Base-by-base conservation (phyloP, 2,329 filamentous ascomycete genomes). In the Nothopassalora personata region DNA sequence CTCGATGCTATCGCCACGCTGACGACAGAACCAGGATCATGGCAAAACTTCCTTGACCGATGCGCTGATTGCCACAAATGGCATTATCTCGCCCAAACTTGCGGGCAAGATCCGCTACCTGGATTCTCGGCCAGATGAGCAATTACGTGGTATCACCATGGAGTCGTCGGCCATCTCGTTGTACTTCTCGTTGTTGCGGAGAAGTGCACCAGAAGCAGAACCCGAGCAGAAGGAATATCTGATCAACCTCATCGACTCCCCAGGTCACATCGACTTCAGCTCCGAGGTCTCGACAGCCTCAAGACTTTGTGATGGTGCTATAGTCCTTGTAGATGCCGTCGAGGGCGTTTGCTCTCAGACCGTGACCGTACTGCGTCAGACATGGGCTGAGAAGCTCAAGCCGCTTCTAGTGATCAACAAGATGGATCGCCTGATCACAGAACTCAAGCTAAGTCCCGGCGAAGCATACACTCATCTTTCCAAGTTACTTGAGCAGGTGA, bases 271-370 rank as follows among this genome's bases (percentile, higher is more conserved):
- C 64, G 94, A 99, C 75, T 99, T 99, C 74, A 97, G 92, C 77
- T 96, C 91, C 65, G 94, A 99, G 73, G 94, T 99, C 0, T 97
- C 92, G 0, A 97, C 93, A 1, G 94, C 94, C 1, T 97, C 93
- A 9, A 83, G 94, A 56, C 79, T 99, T 18, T 97, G 94, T 68
- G 94, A 99, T 73, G 94, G 94, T 39, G 94, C 94, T 6, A 85
- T 97, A 9, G 90, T 99, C 10, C 79, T 99, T 31, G 92, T 99
- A 19, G 94, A 99, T 74, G 94, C 93, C 4, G 94, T 99, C 0
- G 94, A 99, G 74, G 94, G 94, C 53, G 94, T 99, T 3, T 99
- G 94, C 80, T 97, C 92, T 76, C 94, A 99, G 77, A 99, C 94
- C 0, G 94, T 99, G 39, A 99, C 94, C 0, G 94, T 99, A 15